Percentiles rank a stretch among this genome's conserved stretches.
These are phyloP conservation scores for Boletus chippewaensis DNA, from an alignment of 1,284 basidiomycete species.

Conservation along the genomic window DNA sequence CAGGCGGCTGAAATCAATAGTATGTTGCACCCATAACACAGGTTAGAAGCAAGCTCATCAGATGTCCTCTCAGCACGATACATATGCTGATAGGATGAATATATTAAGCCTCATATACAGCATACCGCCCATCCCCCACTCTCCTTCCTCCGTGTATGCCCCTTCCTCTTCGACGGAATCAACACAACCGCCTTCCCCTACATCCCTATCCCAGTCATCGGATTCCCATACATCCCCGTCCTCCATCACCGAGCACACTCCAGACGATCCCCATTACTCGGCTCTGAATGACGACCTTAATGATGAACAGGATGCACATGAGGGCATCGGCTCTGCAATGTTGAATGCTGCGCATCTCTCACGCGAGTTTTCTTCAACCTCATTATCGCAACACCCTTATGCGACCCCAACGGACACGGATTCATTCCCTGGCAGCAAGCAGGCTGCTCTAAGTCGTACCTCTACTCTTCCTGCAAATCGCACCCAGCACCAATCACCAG, in stretches of 20 bases:
- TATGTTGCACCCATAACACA: constrained; percentile 38
- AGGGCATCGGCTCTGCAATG: constrained; percentile 44
- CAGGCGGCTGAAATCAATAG: constrained; percentile 71
- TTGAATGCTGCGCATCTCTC: constrained; percentile 41
- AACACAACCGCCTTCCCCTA: constrained; percentile 43
- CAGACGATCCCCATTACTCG: constrained; percentile 30
- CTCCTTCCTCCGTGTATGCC: constrained; percentile 47
- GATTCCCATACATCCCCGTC: constrained; percentile 39
- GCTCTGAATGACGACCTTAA: constrained; percentile 26
- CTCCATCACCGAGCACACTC: constrained; percentile 34
- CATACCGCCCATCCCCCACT: constrained; percentile 65
- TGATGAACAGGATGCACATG: constrained; percentile 38
- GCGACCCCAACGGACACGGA: constrained; percentile 35
- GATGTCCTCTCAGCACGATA: constrained; percentile 59
- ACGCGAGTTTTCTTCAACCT: constrained; percentile 28
- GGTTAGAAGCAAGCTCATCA: constrained; percentile 12
- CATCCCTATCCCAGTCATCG: constrained; percentile 49
- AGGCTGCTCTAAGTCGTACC: constrained; percentile 25
- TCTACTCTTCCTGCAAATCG: constrained; percentile 26
- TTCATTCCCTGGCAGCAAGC: constrained; percentile 15
- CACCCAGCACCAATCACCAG: constrained; percentile 26
- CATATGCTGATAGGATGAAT: constrained; percentile 83
- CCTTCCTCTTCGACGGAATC: constrained; percentile 48
- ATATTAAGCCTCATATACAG: constrained; percentile 80
- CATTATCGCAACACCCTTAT: constrained; percentile 36